phyloP scores from a whole-genome alignment of 257 asterid species.

The Eucommia ulmoides region DNA sequence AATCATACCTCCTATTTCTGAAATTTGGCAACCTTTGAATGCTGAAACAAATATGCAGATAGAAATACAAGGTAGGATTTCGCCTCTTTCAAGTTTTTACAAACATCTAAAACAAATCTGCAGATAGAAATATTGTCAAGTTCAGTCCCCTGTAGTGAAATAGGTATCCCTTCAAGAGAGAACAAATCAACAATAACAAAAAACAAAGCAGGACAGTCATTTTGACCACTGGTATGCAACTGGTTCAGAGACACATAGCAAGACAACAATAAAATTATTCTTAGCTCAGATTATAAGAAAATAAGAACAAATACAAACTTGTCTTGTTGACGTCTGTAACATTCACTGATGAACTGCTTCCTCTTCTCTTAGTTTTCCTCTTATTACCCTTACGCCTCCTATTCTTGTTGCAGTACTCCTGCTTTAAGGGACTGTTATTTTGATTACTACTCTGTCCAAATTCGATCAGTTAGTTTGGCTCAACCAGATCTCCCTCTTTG shows the following conservation, averaged over 20 bases:
- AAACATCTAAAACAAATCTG: constrained; percentile 63
- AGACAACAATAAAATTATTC: not conserved
- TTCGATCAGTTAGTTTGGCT: constrained; percentile 25
- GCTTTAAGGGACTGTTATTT: constrained; percentile 20
- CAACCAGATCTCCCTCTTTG: constrained; percentile 56
- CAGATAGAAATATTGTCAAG: constrained; percentile 5
- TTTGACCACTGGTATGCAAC: not conserved
- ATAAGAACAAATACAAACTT: constrained; percentile 11
- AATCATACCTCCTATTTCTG: too few species aligned
- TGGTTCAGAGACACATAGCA: not conserved
- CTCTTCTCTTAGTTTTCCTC: constrained; percentile 48
- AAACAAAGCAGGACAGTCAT: not conserved
- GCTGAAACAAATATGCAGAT: too few species aligned
- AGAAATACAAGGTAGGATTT: constrained; percentile 77
- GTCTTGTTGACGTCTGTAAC: constrained; percentile 55
- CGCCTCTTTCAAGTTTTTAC: constrained; percentile 62
- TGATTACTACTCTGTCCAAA: constrained; percentile 22
- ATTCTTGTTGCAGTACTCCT: constrained; percentile 18
- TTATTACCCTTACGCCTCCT: constrained; percentile 15
- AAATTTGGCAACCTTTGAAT: too few species aligned
- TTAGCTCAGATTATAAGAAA: not conserved
- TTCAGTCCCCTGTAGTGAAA: not conserved
- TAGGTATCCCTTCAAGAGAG: not conserved
- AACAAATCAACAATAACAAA: not conserved
- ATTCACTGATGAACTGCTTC: constrained; percentile 29